phyloP scores from a whole-genome alignment of 1,139 yeast genomes.

The Saccharomyces hybrid region DNA sequence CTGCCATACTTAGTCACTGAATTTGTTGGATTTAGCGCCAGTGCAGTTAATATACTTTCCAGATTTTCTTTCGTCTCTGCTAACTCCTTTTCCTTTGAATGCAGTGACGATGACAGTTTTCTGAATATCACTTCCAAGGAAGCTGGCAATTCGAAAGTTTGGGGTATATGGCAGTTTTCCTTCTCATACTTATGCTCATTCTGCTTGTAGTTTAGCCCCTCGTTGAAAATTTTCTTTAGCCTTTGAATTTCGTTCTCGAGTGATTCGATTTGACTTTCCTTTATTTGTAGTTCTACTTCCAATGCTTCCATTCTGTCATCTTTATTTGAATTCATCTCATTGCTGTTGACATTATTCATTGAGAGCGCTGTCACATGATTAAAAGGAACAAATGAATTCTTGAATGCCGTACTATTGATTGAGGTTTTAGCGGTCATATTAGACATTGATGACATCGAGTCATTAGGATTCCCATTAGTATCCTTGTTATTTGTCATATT shows the following conservation, averaged over 20 bases:
- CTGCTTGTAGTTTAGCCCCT: constrained; percentile 16
- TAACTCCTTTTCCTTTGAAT: constrained; percentile 47
- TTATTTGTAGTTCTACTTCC: constrained; percentile 30
- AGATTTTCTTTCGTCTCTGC: constrained; percentile 52
- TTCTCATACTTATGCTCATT: constrained; percentile 7
- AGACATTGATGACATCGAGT: not conserved
- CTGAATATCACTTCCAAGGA: constrained; percentile 29
- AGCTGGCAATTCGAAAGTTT: constrained; percentile 16
- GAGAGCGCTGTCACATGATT: not conserved
- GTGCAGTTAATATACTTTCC: constrained; percentile 55
- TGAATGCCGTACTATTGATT: not conserved
- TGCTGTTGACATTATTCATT: not conserved
- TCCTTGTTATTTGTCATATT: not conserved
- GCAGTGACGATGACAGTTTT: constrained; percentile 40
- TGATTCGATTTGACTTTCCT: constrained; percentile 35
- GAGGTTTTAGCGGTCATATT: not conserved
- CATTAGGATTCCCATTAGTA: not conserved
- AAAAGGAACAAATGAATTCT: not conserved
- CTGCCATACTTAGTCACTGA: constrained; percentile 42
- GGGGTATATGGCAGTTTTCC: constrained; percentile 5
- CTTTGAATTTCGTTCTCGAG: constrained; percentile 33
- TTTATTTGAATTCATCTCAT: constrained; percentile 7
- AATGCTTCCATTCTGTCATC: constrained; percentile 13
- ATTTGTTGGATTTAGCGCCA: constrained; percentile 40
- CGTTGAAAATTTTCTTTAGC: constrained; percentile 22